Base-by-base conservation (phyloP, 306 rosid species). In the Corylus heterophylla region DNA sequence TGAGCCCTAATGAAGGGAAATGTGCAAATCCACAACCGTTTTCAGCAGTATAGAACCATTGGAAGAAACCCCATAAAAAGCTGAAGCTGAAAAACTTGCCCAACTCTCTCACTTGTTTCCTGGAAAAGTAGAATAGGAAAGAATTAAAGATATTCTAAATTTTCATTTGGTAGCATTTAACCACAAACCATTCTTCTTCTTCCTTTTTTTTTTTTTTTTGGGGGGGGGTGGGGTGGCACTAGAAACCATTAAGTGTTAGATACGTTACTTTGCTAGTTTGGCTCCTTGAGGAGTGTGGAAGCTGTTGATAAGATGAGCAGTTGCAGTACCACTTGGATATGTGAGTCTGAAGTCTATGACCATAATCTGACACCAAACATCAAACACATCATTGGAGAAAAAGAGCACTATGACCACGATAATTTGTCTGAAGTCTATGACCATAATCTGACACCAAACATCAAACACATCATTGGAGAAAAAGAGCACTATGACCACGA, bases 261-360 rank as follows among this genome's bases (percentile, higher is more conserved):
- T 75, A 39, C n/a, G 47, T 58, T 20, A 75, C 51, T 54, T 56
- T 42, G 69, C 69, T 22, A 62, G 14, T 49, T 49, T 62, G 31
- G 54, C 52, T 61, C 69, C 69, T 25, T 25, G 87, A 78, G 89
- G 91, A 74, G 91, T 88, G 81, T 88, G 91, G 85, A 88, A 83
- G 67, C 91, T 85, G 85, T 88, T 88, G 81, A 88, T 88, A 68
- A 88, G 91, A 88, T 76, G 78, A 56, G 91, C 91, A 51, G 89
- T 88, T 70, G 89, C 89, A 55, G 91, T 88, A 62, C 91, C 91
- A 88, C 91, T 88, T n/a, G 91, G 91, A 85, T 88, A 88, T 47
- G 86, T 88, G 82, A 85, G 78, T 79, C 86, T 88, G 79, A 88
- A 85, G 63, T 85, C 88, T 63, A 88, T 78, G 48, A 88, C 18